phyloP scores from a whole-genome alignment of 164 flowering plant genomes.

The Berberis vulgaris region DNA sequence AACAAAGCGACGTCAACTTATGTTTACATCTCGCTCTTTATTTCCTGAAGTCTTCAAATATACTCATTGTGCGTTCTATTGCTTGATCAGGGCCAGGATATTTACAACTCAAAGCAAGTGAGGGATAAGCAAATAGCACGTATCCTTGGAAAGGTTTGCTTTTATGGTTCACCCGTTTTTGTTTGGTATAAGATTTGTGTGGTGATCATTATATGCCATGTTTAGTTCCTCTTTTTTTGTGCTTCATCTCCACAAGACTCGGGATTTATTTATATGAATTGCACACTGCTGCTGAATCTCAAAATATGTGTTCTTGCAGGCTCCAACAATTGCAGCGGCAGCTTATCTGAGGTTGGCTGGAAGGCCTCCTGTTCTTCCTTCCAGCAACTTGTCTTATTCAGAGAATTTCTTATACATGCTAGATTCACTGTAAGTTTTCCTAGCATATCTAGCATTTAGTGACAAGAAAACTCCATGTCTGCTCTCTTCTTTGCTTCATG shows the following conservation, averaged over 20 bases:
- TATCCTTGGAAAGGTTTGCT: conserved; percentile 85
- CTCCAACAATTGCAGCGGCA: conserved; percentile 96
- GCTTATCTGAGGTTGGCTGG: conserved; percentile 98
- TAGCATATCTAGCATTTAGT: not conserved
- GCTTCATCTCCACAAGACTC: not conserved
- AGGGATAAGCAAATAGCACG: conserved; percentile 97
- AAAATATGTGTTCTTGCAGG: conserved; percentile 38
- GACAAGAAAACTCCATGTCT: too few species aligned
- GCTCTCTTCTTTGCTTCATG: too few species aligned
- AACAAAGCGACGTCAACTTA: too few species aligned
- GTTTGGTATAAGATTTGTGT: not conserved
- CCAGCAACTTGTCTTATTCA: conserved; percentile 82
- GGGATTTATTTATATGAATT: not conserved
- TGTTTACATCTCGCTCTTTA: not conserved
- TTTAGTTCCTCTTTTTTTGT: not conserved
- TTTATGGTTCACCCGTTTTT: not conserved
- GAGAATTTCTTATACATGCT: conserved; percentile 98
- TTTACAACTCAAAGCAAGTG: conserved; percentile 84
- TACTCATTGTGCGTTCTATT: conserved; percentile 9
- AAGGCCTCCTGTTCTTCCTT: conserved; percentile 96
- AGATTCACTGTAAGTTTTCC: conserved; percentile 77
- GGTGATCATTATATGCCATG: too few species aligned
- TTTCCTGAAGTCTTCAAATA: not conserved
- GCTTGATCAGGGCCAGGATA: conserved; percentile 77
- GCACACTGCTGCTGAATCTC: not conserved